Conservation (phyloP, 1,284 basidiomycete species). For the Naganishia albida region DNA sequence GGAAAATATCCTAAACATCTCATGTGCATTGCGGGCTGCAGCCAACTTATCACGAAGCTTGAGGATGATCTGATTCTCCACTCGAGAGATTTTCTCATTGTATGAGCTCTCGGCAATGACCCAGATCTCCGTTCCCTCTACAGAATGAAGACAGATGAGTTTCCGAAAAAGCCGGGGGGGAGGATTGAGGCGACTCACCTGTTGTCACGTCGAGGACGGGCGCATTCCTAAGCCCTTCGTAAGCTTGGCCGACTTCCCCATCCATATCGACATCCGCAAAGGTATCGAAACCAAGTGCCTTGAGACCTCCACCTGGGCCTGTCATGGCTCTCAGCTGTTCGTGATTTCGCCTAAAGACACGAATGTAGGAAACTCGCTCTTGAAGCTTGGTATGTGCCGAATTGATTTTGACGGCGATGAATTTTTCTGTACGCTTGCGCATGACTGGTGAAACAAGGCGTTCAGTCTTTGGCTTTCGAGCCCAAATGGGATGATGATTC, state of each 20-base stretch:
- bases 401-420: slow-evolving; percentile 94
- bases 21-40: slow-evolving; percentile 95
- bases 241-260: slow-evolving; percentile 91
- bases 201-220: slow-evolving; percentile 92
- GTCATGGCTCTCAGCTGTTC: slow-evolving; percentile 98
- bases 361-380: slow-evolving; percentile 81
- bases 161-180: background rate
- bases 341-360: slow-evolving; percentile 94
- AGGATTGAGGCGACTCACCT: slow-evolving; percentile 56
- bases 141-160: background rate
- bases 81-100: slow-evolving; percentile 93
- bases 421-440: slow-evolving; percentile 85
- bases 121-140: slow-evolving; percentile 98
- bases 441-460: slow-evolving; percentile 60
- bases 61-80: slow-evolving; percentile 98
- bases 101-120: slow-evolving; percentile 94
- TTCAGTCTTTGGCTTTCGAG: background rate
- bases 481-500: background rate
- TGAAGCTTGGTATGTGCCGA: slow-evolving; percentile 89
- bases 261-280: slow-evolving; percentile 84
- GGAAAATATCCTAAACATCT: slow-evolving; percentile 98
- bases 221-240: slow-evolving; percentile 92
- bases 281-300: slow-evolving; percentile 66
- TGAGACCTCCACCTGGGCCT: slow-evolving; percentile 83
- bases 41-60: slow-evolving; percentile 86